Evolutionary conservation across 164 flowering plant species (phyloP), one percentile per base, ranked within the genome.

Genomic region (Stephania cephalantha): DNA sequence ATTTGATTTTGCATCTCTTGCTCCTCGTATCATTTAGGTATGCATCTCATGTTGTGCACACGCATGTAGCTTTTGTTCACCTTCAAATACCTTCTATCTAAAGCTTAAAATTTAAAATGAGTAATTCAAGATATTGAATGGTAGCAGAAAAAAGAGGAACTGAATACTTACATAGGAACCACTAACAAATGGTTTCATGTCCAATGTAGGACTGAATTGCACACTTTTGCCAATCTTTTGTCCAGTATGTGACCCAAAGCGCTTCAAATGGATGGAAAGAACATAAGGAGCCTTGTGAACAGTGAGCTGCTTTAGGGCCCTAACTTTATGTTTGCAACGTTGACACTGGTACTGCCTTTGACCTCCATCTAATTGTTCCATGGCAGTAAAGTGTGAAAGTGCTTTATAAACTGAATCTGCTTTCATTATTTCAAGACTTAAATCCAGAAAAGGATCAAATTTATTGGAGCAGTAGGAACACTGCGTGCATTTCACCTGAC

Each of bases 401-500:
- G 99, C 99, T 83, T 85, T 90, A 8, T 75, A 78, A 84, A 96
- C 71, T 2, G 95, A 87, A 83, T 94, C 97, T 48, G 95, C 95
- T 80, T 85, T 92, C 8, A 69, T 69, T 74, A 96, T 94, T 77
- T 96, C 98, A 69, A 96, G 91, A 82, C 98, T 96, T 71, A 96
- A 87, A 81, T 94, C 99, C 77, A 96, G 78, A 83, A 96, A 96
- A 22, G 98, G 99, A 80, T 96, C 99, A 75, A 87, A 94, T 22
- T 79, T 96, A 84, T 94, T 84, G 75, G 99, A 94, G 82, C 92
- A 85, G 71, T 81, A 81, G 45, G 84, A 84, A 71, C 99, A 96
- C 78, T 94, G 95, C 88, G 79, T 80, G 84, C 99, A 96, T 83
- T 89, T 90, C 76, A 96, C 98, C 99, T 96, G 86, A 55, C 81